Evolutionary conservation across 805 yeast genomes (phyloP).

Genomic region (Suhomyces sp.): DNA sequence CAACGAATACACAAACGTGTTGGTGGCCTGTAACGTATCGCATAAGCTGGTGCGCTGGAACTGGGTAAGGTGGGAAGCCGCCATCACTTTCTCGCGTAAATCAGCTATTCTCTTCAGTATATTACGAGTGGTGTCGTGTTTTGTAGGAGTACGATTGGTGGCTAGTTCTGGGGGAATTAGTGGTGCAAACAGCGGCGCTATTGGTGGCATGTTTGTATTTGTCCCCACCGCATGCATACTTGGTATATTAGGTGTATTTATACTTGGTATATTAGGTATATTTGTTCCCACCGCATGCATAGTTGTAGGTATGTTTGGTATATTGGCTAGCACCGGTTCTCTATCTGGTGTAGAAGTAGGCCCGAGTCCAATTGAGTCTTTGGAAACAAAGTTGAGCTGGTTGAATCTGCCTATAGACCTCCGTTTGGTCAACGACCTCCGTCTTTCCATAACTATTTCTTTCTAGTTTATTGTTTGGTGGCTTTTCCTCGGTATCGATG

Average conservation of each 20-base stretch:
- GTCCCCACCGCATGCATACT: no score
- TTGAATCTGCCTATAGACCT: slow-evolving; percentile 2
- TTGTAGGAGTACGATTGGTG: not conserved
- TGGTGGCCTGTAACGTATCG: slow-evolving; percentile 8
- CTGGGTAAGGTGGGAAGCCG: slow-evolving; percentile 4
- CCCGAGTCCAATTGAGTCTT: not conserved
- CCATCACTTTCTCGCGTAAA: slow-evolving; percentile 3
- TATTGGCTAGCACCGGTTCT: not conserved
- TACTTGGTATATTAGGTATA: no score
- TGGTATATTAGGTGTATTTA: no score
- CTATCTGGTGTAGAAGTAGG: not conserved
- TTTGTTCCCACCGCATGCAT: no score
- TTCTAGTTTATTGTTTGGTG: no score
- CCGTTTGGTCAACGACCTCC: not conserved
- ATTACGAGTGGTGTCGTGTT: not conserved
- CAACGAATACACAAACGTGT: slow-evolving; percentile 10
- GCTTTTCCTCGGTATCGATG: no score
- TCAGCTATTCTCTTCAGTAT: slow-evolving; percentile 5
- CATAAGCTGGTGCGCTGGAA: slow-evolving; percentile 10
- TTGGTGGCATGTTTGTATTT: not conserved
- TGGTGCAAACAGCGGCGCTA: not conserved
- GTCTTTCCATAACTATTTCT: not conserved
- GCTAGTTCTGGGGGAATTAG: not conserved
- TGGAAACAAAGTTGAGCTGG: slow-evolving; percentile 1
- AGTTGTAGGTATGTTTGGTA: not conserved